Percentiles rank a stretch among this genome's conserved stretches.
These are phyloP conservation scores for Populus deltoides DNA, from an alignment of 345 rosid species.

Conservation along the genomic window DNA sequence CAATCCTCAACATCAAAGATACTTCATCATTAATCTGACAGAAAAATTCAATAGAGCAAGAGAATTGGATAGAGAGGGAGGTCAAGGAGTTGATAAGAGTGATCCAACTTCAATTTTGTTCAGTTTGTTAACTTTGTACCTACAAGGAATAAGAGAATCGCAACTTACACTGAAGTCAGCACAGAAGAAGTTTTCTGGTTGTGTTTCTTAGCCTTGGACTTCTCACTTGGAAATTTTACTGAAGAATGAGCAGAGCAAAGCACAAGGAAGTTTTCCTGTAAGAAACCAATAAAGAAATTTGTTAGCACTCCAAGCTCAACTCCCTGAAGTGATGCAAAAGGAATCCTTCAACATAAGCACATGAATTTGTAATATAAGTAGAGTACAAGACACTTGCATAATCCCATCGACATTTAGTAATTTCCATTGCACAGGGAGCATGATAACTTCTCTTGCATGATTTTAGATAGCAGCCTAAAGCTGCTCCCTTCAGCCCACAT, in stretches of 20 bases:
- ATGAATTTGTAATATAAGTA: not conserved
- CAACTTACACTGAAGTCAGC: constrained; percentile 33
- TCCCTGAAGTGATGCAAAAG: not conserved
- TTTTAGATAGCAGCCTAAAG: constrained; percentile 74
- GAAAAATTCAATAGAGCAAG: not conserved
- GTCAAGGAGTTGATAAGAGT: not conserved
- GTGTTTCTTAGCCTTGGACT: constrained; percentile 29
- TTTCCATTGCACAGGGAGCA: constrained; percentile 66
- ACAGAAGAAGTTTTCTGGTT: not conserved
- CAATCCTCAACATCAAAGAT: no score
- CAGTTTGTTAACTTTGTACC: not conserved
- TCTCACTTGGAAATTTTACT: constrained; percentile 63
- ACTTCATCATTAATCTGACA: not conserved
- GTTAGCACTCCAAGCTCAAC: constrained; percentile 1
- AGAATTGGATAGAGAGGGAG: not conserved
- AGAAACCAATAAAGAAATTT: constrained; percentile 2
- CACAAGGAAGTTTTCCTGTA: constrained; percentile 62
- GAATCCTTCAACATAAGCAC: not conserved
- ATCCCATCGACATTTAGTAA: constrained; percentile 75
- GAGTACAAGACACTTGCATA: constrained; percentile 35
- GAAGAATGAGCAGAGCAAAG: constrained; percentile 78
- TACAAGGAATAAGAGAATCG: not conserved
- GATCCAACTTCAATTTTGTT: not conserved
- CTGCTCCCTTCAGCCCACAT: constrained; percentile 81
- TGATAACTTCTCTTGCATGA: constrained; percentile 81